phyloP scores from a whole-genome alignment of 1,284 basidiomycete genomes.

The Neolentinus lepideus region DNA sequence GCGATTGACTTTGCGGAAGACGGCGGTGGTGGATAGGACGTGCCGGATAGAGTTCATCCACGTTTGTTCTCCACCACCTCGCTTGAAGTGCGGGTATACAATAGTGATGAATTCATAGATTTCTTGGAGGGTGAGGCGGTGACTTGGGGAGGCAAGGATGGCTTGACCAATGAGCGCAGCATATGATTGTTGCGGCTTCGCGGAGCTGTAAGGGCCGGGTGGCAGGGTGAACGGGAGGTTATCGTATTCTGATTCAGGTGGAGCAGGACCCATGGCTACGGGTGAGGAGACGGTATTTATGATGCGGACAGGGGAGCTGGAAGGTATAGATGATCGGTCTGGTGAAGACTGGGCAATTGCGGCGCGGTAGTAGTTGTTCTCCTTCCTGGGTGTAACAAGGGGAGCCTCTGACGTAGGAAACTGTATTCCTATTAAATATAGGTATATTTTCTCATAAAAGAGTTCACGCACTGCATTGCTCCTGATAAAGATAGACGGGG shows the following conservation, averaged over 20 bases:
- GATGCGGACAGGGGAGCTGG: conserved; percentile 35
- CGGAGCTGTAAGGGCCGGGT: conserved; percentile 70
- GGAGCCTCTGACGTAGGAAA: conserved; percentile 3
- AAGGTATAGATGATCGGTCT: conserved; percentile 45
- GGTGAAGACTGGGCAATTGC: conserved; percentile 34
- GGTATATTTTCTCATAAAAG: conserved; percentile 3
- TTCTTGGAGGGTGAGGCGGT: conserved; percentile 87
- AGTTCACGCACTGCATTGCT: neutral
- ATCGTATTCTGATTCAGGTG: conserved; percentile 52
- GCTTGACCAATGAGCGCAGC: conserved; percentile 96
- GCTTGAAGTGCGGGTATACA: conserved; percentile 90
- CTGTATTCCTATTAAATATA: conserved; percentile 4
- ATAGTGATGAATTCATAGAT: conserved; percentile 96
- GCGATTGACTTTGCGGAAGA: conserved; percentile 64
- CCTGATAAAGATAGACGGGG: conserved; percentile 26
- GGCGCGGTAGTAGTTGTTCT: conserved; percentile 22
- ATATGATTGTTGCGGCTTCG: conserved; percentile 83
- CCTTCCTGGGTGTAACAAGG: conserved; percentile 13
- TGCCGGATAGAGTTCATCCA: conserved; percentile 94
- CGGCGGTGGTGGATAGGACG: conserved; percentile 77
- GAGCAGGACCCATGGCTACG: conserved; percentile 56
- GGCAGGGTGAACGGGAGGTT: conserved; percentile 72
- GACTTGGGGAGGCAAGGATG: conserved; percentile 77
- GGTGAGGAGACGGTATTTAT: conserved; percentile 76
- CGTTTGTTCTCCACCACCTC: conserved; percentile 70